Percentiles rank a stretch among this genome's conserved stretches.
phyloP scores from a whole-genome alignment of 805 yeast species.

The Saturnispora dispora region DNA sequence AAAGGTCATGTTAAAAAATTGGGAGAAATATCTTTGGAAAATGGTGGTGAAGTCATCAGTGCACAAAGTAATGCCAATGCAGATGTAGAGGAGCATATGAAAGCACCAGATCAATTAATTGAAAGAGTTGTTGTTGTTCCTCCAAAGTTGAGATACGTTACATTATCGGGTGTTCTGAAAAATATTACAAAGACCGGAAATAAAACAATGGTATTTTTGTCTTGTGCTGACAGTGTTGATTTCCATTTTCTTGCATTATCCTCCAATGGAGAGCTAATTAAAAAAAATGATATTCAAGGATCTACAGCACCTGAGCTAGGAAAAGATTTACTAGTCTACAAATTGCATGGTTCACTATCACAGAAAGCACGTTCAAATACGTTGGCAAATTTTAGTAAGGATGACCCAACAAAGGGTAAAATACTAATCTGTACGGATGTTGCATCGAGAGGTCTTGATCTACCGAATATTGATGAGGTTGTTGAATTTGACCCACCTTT shows the following conservation, averaged over 20 bases:
- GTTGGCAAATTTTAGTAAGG: conserved; percentile 47
- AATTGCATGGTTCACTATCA: conserved; percentile 83
- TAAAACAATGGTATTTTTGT: conserved; percentile 74
- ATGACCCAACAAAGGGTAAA: conserved; percentile 34
- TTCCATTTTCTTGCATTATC: conserved; percentile 77
- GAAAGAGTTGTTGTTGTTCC: conserved; percentile 84
- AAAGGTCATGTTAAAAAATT: conserved; percentile 70
- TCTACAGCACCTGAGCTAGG: conserved; percentile 45
- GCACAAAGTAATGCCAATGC: conserved; percentile 11
- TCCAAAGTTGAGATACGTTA: conserved; percentile 80
- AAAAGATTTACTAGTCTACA: conserved; percentile 39
- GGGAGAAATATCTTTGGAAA: conserved; percentile 65
- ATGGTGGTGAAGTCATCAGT: conserved; percentile 69
- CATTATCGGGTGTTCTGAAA: conserved; percentile 60
- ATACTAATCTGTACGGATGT: conserved; percentile 93
- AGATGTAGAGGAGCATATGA: conserved; percentile 20
- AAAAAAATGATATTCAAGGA: conserved; percentile 12
- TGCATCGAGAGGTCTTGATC: conserved; percentile 92
- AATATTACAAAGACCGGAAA: conserved; percentile 32
- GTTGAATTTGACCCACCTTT: conserved; percentile 95
- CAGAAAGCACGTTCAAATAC: conserved; percentile 81
- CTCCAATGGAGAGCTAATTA: conserved; percentile 38
- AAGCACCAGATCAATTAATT: conserved; percentile 83
- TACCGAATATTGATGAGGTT: conserved; percentile 78
- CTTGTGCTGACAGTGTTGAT: conserved; percentile 95